Conservation (phyloP, 257 asterid genomes). For the Petunia axillaris region DNA sequence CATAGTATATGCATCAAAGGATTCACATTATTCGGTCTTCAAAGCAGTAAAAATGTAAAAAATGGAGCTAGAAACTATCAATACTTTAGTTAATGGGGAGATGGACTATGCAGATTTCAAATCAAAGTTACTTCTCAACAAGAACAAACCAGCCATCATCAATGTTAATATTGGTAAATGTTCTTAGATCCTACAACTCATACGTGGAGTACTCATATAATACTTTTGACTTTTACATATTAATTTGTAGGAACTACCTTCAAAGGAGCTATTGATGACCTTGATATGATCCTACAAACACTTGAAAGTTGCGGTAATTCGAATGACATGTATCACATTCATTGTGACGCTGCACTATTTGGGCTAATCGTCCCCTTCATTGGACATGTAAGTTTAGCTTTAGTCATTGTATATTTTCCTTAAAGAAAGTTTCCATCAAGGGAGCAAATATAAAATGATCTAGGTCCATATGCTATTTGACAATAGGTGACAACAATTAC, state of each 20-base stretch:
- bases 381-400: not conserved
- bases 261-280: not conserved
- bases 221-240: not conserved
- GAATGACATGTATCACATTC: not conserved
- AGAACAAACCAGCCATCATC: not conserved
- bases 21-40: not conserved
- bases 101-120: not conserved
- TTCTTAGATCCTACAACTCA: not conserved
- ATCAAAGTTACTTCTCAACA: constrained; percentile 3
- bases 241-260: not conserved
- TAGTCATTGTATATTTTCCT: not conserved
- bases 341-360: not conserved
- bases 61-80: not conserved
- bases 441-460: not conserved
- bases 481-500: not conserved
- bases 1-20: not conserved
- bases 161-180: not conserved
- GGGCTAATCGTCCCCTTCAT: not conserved
- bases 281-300: not conserved
- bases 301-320: constrained; percentile 15
- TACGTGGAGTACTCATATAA: not conserved
- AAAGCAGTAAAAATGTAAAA: not conserved
- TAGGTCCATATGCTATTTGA: not conserved
- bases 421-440: not conserved
- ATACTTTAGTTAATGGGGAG: constrained; percentile 1